phyloP scores from a whole-genome alignment of 31 red algal species.

The Asparagopsis taxiformis region DNA sequence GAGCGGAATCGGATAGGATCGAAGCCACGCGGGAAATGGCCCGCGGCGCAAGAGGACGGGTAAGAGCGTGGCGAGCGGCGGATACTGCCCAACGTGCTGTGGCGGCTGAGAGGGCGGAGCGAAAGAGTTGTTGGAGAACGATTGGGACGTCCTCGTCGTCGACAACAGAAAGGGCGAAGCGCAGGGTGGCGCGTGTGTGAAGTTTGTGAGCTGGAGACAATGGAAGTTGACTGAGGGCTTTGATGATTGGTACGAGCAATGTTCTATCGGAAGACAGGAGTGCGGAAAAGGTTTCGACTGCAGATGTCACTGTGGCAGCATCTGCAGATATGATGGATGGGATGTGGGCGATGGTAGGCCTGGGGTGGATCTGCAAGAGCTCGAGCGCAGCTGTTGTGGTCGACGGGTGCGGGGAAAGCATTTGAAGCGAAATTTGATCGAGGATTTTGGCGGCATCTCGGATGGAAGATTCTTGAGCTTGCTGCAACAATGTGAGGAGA shows the following conservation, averaged over 20 bases:
- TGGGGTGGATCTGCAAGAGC: conserved; percentile 41
- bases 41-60: neutral
- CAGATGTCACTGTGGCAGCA: conserved; percentile 11
- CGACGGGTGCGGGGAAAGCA: conserved; percentile 3
- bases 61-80: conserved; percentile 3
- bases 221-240: conserved; percentile 34
- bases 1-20: too few species aligned
- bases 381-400: conserved; percentile 11
- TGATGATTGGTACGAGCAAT: conserved; percentile 49
- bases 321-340: conserved; percentile 33
- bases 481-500: neutral
- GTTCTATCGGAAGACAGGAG: conserved; percentile 50
- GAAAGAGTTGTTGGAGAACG: conserved; percentile 33
- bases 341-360: conserved; percentile 36
- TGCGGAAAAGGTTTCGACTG: conserved; percentile 37
- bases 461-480: conserved; percentile 8
- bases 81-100: conserved; percentile 13
- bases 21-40: neutral
- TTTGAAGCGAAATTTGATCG: neutral
- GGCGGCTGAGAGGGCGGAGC: conserved; percentile 5
- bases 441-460: conserved; percentile 15
- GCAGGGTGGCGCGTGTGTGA: conserved; percentile 52
- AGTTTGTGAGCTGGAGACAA: conserved; percentile 18
- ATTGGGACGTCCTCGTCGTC: conserved; percentile 52
- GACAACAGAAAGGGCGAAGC: conserved; percentile 41